phyloP scores from a whole-genome alignment of 148 eudicot species.

The Nyssa sinensis region DNA sequence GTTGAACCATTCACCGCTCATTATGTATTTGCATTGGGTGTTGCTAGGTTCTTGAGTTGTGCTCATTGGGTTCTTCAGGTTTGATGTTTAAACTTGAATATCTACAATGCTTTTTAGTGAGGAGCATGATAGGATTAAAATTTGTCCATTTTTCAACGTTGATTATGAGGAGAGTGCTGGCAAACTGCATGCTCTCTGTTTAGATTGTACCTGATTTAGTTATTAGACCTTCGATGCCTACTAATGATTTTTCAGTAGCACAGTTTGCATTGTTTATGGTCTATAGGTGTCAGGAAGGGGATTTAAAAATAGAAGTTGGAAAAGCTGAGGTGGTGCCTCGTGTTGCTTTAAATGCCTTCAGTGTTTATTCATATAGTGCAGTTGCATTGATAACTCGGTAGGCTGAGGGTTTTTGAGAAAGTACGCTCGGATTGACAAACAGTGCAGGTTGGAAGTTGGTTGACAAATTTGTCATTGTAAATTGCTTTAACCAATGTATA shows the following conservation, averaged over 20 bases:
- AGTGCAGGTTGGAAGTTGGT: background rate
- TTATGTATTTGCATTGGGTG: slow-evolving; percentile 86
- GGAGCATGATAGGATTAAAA: background rate
- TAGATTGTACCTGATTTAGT: background rate
- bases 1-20: slow-evolving; percentile 98
- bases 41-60: slow-evolving; percentile 89
- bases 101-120: background rate
- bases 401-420: background rate
- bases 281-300: too few relatives aligned
- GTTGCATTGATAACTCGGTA: background rate
- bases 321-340: too few relatives aligned
- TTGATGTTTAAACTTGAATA: slow-evolving; percentile 12
- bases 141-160: background rate
- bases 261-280: background rate
- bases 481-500: background rate
- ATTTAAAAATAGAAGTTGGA: too few relatives aligned
- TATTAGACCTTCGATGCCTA: background rate
- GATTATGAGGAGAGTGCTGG: too few relatives aligned
- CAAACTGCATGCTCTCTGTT: background rate
- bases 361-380: background rate
- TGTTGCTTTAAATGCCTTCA: background rate
- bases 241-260: background rate
- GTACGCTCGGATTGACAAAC: background rate
- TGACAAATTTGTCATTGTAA: background rate
- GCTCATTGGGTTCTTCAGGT: slow-evolving; percentile 99